These are phyloP conservation scores for Neovahlkampfia damariscottae DNA, from an alignment of 78 protist genomes.

Conservation along the genomic window DNA sequence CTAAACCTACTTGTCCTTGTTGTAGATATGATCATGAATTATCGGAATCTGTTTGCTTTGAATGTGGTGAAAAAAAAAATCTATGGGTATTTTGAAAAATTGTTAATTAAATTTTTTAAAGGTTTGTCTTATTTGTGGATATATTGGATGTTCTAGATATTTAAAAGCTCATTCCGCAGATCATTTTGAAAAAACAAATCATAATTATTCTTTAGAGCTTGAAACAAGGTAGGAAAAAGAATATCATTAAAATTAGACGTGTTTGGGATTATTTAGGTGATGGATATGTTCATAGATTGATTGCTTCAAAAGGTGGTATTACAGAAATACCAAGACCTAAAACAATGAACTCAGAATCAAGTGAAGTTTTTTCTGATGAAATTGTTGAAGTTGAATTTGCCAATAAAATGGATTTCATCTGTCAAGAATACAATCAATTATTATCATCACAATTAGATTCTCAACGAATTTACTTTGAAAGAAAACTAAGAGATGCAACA, in stretches of 20 bases:
- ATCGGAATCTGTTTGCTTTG: neutral
- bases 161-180: neutral
- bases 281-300: neutral
- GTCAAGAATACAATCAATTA: neutral
- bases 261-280: neutral
- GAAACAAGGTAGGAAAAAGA: no score
- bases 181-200: neutral
- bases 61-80: neutral
- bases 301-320: neutral
- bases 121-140: neutral
- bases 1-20: neutral
- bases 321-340: neutral
- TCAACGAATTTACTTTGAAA: neutral
- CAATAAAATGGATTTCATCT: neutral
- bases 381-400: neutral
- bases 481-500: neutral
- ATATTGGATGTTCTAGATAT: neutral
- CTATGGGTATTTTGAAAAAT: neutral
- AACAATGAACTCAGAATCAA: no score
- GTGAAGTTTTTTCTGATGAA: no score
- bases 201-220: neutral
- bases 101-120: no score
- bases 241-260: no score
- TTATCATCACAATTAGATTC: neutral
- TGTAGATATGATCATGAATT: neutral